These are phyloP conservation scores for Lactarius evosmus DNA, from an alignment of 768 basidiomycete genomes.

Conservation along the genomic window DNA sequence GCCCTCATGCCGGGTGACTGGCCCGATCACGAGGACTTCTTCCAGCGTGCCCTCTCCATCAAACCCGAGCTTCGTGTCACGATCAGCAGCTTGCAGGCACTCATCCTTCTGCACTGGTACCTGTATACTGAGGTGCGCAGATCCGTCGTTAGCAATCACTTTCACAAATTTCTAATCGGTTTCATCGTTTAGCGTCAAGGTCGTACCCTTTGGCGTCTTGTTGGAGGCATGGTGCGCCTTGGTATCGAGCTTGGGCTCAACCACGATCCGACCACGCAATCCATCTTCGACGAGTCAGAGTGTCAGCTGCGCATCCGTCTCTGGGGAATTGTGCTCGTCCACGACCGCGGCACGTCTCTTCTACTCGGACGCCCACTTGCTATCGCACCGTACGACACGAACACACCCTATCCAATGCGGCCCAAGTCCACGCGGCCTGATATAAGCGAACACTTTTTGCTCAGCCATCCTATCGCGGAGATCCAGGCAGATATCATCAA, in stretches of 20 bases:
- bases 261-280: constrained; percentile 73
- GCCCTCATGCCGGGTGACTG: constrained; percentile 64
- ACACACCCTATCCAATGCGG: constrained; percentile 68
- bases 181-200: constrained; percentile 65
- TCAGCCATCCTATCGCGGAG: constrained; percentile 71
- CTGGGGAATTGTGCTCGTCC: constrained; percentile 82
- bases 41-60: constrained; percentile 69
- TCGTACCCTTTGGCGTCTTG: constrained; percentile 84
- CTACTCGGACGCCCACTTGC: constrained; percentile 82
- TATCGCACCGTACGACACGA: constrained; percentile 78
- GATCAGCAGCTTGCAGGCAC: constrained; percentile 75
- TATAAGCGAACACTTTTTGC: constrained; percentile 76
- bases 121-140: constrained; percentile 75
- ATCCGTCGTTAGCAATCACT: not conserved
- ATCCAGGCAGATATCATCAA: constrained; percentile 90
- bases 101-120: constrained; percentile 86
- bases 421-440: constrained; percentile 44
- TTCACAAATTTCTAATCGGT: constrained; percentile 22
- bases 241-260: constrained; percentile 83
- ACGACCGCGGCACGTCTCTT: constrained; percentile 86
- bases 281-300: constrained; percentile 70
- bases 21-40: constrained; percentile 84
- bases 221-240: constrained; percentile 78
- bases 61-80: constrained; percentile 84
- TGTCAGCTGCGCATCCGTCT: constrained; percentile 74